A percentile compares a stretch with the other conserved stretches of the same genome.
These are phyloP conservation scores for Plantago ovata DNA, from an alignment of 257 asterid genomes.

Conservation along the genomic window DNA sequence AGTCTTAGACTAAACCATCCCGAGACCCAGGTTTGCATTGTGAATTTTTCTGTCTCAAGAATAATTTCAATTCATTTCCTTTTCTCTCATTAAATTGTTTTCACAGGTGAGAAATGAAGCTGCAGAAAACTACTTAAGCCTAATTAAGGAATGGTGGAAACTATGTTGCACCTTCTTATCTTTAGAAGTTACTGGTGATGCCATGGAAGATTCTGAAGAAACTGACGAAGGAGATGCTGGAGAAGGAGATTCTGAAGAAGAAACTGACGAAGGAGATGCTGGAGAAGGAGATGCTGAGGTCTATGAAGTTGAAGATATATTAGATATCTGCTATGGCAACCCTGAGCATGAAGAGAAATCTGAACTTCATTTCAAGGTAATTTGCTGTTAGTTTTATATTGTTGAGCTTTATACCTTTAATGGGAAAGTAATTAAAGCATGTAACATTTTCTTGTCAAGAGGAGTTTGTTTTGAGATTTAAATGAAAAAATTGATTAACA, in stretches of 20 bases:
- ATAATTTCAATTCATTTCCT: no score
- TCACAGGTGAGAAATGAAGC: conserved; percentile 59
- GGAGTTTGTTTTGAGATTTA: no score
- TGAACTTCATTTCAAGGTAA: conserved; percentile 64
- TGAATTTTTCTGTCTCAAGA: no score
- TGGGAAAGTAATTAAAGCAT: no score
- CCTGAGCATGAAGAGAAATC: conserved; percentile 25
- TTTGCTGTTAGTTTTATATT: conserved; percentile 1
- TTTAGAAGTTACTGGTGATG: conserved; percentile 21
- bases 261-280: conserved; percentile 26
- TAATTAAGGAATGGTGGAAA: conserved; percentile 68
- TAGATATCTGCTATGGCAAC: conserved; percentile 58
- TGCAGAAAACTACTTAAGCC: conserved; percentile 49
- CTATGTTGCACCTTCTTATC: conserved; percentile 45
- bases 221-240: conserved; percentile 26
- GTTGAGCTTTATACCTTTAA: not conserved
- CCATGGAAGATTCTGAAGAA: no score
- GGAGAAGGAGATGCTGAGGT: conserved; percentile 34
- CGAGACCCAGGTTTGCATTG: conserved; percentile 78
- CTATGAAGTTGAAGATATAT: conserved; percentile 55
- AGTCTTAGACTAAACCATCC: conserved; percentile 72
- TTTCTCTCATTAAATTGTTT: conserved; percentile 1
- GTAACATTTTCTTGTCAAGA: no score
- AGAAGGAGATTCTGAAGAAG: no score
- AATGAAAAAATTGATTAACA: no score